Conservation (phyloP, 345 rosid species). For the Arabis hirsuta region DNA sequence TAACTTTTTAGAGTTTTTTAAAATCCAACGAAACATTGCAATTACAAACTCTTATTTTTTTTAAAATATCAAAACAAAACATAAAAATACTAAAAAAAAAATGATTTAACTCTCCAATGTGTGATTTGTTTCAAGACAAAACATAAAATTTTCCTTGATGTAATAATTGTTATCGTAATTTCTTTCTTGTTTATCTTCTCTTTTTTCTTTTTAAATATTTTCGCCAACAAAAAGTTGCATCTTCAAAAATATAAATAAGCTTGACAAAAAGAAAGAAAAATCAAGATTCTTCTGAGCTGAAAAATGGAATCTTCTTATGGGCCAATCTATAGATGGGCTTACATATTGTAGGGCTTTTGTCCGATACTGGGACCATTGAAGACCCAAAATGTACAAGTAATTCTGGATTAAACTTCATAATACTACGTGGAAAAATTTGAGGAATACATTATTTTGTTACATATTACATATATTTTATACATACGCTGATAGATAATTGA, state of each 20-base stretch:
- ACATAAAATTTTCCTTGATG: not conserved
- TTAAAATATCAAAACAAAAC: not conserved
- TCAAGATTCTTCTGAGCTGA: constrained; percentile 2
- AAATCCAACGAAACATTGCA: not conserved
- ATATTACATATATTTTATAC: not conserved
- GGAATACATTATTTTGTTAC: not conserved
- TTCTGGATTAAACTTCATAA: not conserved
- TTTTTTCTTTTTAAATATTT: too few species aligned
- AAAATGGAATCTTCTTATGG: not conserved
- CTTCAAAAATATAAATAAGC: too few species aligned
- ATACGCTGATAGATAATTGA: not conserved
- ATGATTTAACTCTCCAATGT: too few species aligned
- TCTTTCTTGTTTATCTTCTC: not conserved
- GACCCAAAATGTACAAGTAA: not conserved
- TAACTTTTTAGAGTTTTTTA: not conserved
- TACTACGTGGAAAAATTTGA: not conserved
- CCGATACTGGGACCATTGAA: not conserved
- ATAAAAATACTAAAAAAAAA: too few species aligned
- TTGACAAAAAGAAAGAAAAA: not conserved
- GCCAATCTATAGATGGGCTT: constrained; percentile 30
- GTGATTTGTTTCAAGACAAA: not conserved
- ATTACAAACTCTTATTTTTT: not conserved
- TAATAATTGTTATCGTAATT: not conserved
- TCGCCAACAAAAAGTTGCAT: not conserved
- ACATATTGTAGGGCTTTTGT: constrained; percentile 7